Evolutionary conservation across 2,329 filamentous ascomycete species (phyloP).

Genomic region (Colletotrichum sp.): DNA sequence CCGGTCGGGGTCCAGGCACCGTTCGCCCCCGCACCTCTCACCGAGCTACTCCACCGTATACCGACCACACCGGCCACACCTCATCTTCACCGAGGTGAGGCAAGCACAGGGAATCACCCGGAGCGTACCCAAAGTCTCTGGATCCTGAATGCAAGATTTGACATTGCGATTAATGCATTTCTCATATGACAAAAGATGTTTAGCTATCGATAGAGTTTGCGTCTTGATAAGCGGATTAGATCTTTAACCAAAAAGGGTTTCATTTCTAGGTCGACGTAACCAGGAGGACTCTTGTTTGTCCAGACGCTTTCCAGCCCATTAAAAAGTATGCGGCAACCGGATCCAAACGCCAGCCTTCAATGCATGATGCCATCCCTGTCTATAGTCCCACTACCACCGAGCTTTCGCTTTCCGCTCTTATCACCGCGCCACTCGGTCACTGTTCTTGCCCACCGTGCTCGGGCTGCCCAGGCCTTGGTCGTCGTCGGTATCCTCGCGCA

Average conservation of each 20-base stretch:
- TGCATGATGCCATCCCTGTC: conserved; percentile 12
- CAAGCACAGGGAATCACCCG: background rate
- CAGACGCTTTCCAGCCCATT: conserved; percentile 8
- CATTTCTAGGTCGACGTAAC: background rate
- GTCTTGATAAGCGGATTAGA: background rate
- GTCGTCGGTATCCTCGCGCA: conserved; percentile 81
- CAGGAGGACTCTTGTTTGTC: background rate
- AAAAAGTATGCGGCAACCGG: background rate
- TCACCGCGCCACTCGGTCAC: conserved; percentile 34
- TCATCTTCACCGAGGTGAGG: background rate
- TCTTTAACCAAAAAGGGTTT: background rate
- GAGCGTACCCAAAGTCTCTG: background rate
- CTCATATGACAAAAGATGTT: background rate
- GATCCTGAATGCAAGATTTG: background rate
- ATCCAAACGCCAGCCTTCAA: conserved; percentile 16
- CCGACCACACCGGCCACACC: background rate
- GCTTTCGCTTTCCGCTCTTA: background rate
- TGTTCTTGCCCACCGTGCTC: conserved; percentile 53
- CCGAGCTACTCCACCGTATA: background rate
- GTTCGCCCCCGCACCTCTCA: background rate
- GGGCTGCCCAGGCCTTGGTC: conserved; percentile 34
- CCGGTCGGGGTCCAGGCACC: background rate
- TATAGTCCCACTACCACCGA: background rate
- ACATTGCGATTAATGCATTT: background rate
- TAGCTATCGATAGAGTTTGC: background rate